Percentiles rank a stretch among this genome's conserved stretches.
Conservation (phyloP, 148 eudicot species). For the Camellia sinensis region DNA sequence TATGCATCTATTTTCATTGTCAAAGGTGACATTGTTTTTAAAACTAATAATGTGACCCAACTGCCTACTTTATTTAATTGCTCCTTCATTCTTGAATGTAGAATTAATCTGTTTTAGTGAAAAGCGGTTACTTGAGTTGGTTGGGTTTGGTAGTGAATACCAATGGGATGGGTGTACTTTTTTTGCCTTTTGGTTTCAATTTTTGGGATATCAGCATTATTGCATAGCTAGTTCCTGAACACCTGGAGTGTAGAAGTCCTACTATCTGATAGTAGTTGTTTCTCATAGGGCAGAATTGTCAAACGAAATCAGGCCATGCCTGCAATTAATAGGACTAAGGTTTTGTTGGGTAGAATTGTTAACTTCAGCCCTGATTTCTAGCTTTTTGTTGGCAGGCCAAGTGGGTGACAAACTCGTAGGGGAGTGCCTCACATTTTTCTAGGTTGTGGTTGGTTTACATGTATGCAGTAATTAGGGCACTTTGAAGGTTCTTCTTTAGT, state of each 20-base stretch:
- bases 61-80: background rate
- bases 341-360: too few relatives aligned
- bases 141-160: background rate
- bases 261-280: background rate
- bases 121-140: background rate
- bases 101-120: background rate
- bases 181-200: background rate
- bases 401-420: too few relatives aligned
- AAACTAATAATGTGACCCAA: background rate
- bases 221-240: background rate
- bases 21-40: background rate
- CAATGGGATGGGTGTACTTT: background rate
- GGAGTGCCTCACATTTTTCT: background rate
- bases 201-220: background rate
- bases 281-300: too few relatives aligned
- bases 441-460: background rate
- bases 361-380: too few relatives aligned
- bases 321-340: too few relatives aligned
- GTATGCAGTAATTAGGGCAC: background rate
- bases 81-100: background rate
- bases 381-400: too few relatives aligned
- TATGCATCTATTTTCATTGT: slow-evolving; percentile 26
- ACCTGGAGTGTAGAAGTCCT: background rate
- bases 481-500: background rate
- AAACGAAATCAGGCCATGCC: too few relatives aligned